Base-by-base conservation (phyloP, 176 grass and related monocot species). In the Metroxylon sagu region DNA sequence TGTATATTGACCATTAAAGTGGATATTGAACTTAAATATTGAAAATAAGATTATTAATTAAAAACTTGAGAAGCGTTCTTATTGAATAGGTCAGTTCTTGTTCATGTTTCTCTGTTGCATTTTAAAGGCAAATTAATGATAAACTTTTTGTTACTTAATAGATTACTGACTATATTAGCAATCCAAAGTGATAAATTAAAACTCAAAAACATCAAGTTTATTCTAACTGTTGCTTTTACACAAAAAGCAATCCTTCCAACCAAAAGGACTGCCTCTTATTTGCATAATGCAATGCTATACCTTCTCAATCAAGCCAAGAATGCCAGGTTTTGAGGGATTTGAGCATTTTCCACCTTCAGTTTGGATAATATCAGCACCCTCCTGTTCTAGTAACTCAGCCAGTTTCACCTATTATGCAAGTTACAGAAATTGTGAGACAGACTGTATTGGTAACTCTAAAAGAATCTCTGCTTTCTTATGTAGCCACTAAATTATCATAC, bases 221-320 rank as follows among this genome's bases (percentile, higher is more conserved):
- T 43, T 43, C 35, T 43, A 43, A 43, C 35, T 2, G 1, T 43
- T 35, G 31, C 6, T 35, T 35, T 43, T 14, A 43, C 35, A 43
- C 35, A 14, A 43, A 43, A 43, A 43, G 35, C 12, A 43, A 2
- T 43, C 10, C 35, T 43, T 12, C 35, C 5, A 12, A 43, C 35
- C 35, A 43, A 43, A 43, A 43, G 35, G 12, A 14, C 35, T 43
- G 35, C 35, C 8, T 14, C 35, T 43, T 43, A 43, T 43, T 43
- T 43, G 35, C 35, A 43, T 12, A 43, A 43, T 43, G 35, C 35
- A 12, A 43, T 14, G 35, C 35, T 14, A 50, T 78, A 85, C 93
- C 78, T 97, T 97, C 77, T 88, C 93, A 35, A 97, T 97, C 67
- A 97, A 60, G 28, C 93, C 93, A 64, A 83, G 87, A 15, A 92